phyloP scores from a whole-genome alignment of 2,329 filamentous ascomycete genomes.

The Stachybotrys elegans region DNA sequence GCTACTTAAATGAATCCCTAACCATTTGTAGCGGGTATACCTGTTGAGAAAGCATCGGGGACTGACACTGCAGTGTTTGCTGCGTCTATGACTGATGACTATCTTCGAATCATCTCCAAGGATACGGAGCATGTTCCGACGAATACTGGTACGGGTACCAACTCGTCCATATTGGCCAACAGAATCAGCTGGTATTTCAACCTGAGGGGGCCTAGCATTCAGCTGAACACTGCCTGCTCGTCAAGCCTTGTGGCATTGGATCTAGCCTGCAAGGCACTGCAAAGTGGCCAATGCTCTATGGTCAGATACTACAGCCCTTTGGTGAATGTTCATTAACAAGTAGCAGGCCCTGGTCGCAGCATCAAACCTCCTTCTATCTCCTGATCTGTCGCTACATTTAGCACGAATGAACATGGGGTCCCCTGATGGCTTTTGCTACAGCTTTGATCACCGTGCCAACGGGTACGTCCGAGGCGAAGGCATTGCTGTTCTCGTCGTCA shows the following conservation, averaged over 20 bases:
- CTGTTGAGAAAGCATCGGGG: constrained; percentile 9
- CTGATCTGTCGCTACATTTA: constrained; percentile 9
- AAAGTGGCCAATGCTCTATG: constrained; percentile 11
- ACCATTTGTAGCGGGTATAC: constrained; percentile 6
- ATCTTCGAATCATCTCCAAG: constrained; percentile 21
- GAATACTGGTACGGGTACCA: constrained; percentile 22
- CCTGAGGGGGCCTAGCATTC: constrained; percentile 23
- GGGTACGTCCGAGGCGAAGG: constrained; percentile 25
- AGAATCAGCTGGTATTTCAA: constrained; percentile 32
- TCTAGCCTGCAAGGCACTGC: constrained; percentile 17
- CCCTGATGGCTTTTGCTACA: constrained; percentile 21
- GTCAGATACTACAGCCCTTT: constrained; percentile 4
- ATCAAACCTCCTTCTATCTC: constrained; percentile 15
- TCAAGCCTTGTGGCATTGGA: constrained; percentile 22
- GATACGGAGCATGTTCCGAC: constrained; percentile 21
- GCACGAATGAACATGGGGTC: constrained; percentile 11
- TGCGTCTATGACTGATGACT: constrained; percentile 25
- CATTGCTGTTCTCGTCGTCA: constrained; percentile 38
- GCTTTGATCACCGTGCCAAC: constrained; percentile 25
- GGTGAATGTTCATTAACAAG: neutral
- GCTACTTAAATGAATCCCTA: no score
- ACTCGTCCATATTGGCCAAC: constrained; percentile 25
- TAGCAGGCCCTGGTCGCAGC: constrained; percentile 17
- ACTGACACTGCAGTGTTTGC: constrained; percentile 31
- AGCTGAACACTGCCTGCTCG: constrained; percentile 29